Base-by-base conservation (phyloP, 495 filamentous ascomycete genomes). In the Glarea lozoyensis region DNA sequence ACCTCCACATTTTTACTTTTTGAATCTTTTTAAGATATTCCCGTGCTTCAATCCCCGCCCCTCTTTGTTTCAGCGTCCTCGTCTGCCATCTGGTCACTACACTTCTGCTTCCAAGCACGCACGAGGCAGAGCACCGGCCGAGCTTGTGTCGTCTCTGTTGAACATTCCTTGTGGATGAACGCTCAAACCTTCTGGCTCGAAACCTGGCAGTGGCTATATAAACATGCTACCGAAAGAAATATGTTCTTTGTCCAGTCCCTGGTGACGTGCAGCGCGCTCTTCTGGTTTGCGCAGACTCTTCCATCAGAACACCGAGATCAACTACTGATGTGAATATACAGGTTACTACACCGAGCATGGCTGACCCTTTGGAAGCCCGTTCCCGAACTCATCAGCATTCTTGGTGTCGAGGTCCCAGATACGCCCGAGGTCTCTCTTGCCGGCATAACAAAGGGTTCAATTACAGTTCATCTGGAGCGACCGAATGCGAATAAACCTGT, bases 381-480 rank as follows among this genome's bases (percentile, higher is more conserved):
- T 24, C 84, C 90, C 36, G 80, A 93, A 31, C 75, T 98, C 25
- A 86, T 96, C 44, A 80, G 81, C 51, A 80, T 95, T 25, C 75
- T 98, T 16, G 92, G 92, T 23, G 78, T 96, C 49, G 93, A 98
- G 52, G 86, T 96, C 16, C 92, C 92, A 40, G 78, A 86, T 37
- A 77, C 88, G 16, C 92, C 92, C 18, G 78, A 89, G 45, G 83
- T 97, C 19, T 93, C 88, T 22, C 73, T 98, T n/a, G 88, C 89
- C 38, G 87, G 84, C 37, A 86, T 98, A 46, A 82, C 81, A 38
- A 69, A 86, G 19, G 86, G 90, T 54, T 84, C 86, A 32, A 82
- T 93, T 20, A 82, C 86, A n/a, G 70, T 98, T 12, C 88, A 89
- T 54, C 96, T 89, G 88, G 88, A 86, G 40, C 74, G 84, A 38